Conservation (phyloP, 176 grass and related monocot genomes). For the Paspalum notatum region DNA sequence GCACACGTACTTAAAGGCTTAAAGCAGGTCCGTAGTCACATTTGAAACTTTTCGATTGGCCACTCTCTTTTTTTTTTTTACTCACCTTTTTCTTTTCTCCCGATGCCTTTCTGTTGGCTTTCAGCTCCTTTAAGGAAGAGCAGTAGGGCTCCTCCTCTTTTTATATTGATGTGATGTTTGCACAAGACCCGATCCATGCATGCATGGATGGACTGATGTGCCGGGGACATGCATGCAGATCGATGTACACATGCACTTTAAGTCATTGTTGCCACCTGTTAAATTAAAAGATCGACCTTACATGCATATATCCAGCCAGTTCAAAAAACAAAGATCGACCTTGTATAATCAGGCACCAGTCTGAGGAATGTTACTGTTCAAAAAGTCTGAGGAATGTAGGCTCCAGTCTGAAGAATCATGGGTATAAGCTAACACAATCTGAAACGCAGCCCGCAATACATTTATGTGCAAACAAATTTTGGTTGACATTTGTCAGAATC, state of each 20-base stretch:
- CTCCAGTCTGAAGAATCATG: not conserved
- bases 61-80: not conserved
- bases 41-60: constrained; percentile 33
- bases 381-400: not conserved
- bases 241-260: constrained; percentile 14
- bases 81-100: not conserved
- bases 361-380: not conserved
- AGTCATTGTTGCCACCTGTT: constrained; percentile 7
- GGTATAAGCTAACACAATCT: too few relatives aligned
- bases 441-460: too few relatives aligned
- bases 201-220: constrained; percentile 9
- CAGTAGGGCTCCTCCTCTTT: constrained; percentile 42
- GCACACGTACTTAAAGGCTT: constrained; percentile 20
- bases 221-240: not conserved
- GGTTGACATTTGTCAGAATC: too few relatives aligned
- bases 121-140: constrained; percentile 27
- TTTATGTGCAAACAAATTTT: too few relatives aligned
- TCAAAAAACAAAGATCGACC: too few relatives aligned
- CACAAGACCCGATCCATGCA: constrained; percentile 21
- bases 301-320: too few relatives aligned
- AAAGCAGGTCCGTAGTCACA: constrained; percentile 41
- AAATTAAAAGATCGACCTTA: not conserved
- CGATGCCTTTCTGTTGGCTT: constrained; percentile 39
- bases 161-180: constrained; percentile 48
- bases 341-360: not conserved